Base-by-base conservation (phyloP, 2,329 filamentous ascomycete species). In the Scytalidium lignicola region DNA sequence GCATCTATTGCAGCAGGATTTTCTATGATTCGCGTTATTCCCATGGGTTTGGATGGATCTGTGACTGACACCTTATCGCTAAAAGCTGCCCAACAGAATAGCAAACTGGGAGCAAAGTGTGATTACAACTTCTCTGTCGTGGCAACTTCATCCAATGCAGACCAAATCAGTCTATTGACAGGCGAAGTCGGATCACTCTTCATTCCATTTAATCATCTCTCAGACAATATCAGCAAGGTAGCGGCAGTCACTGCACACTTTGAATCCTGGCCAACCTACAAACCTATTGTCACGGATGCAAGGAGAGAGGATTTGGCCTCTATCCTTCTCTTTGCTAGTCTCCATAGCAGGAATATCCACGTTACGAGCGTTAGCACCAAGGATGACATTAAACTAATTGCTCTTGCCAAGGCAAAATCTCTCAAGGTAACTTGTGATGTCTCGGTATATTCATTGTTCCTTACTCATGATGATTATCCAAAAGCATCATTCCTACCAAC, bases 191-290 rank as follows among this genome's bases (percentile, higher is more conserved):
- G 87, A 22, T 89, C 87, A 18, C 74, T 91, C 41, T 91, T 90
- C 71, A 87, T 91, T 54, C 87, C 87, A 13, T 91, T 91, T 75
- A 89, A 91, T 68, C 80, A 66, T 66, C 72, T 90, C 21, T 87
- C 85, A 51, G 86, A 86, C 58, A 91, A 90, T 67, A 90, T 91
- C 66, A 90, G 82, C 76, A 89, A 89, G 73, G 87, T 90, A 42
- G 85, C 87, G 18, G 82, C 86, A 9, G 85, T 90, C 53, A 88
- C 85, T 47, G 80, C 83, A 52, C 87, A 91, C 71, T 91, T 91
- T 61, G 84, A 84, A 52, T 77, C 82, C 20, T 91, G 87, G 87
- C 87, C 87, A 29, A 73, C 75, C 3, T 83, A 82, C 72, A 91
- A 91, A 73, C 86, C 87, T 44, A 88, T 91, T 59, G 74, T 91